A percentile compares a stretch with the other conserved stretches of the same genome.
Conservation (phyloP, 1,139 yeast genomes). For the Pichia sp. region DNA sequence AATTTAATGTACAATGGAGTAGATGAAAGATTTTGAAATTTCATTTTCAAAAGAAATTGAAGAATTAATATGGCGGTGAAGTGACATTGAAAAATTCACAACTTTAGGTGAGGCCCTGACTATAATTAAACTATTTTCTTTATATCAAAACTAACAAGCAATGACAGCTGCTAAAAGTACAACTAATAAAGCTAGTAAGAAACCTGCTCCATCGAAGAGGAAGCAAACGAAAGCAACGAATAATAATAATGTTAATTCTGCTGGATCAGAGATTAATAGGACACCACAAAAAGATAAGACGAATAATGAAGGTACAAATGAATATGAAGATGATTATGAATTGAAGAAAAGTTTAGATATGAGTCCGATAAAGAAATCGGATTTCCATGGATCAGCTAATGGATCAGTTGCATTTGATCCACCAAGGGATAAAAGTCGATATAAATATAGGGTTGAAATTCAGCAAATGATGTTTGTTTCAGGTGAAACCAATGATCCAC, state of each 20-base stretch:
- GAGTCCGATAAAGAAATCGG: constrained; percentile 2
- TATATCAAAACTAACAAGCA: background rate
- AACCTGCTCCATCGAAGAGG: background rate
- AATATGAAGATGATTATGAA: background rate
- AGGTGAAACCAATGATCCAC: constrained; percentile 94
- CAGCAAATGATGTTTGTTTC: constrained; percentile 99
- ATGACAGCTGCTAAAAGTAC: background rate
- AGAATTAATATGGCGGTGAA: no score
- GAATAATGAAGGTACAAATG: background rate
- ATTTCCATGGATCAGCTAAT: background rate
- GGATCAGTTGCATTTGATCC: constrained; percentile 5
- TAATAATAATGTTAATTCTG: background rate
- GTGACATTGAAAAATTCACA: no score
- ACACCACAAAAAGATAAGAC: background rate
- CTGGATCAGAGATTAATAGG: background rate
- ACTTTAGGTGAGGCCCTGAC: no score
- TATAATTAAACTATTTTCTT: no score
- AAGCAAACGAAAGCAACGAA: background rate
- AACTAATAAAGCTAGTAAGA: background rate
- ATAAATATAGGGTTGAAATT: constrained; percentile 75
- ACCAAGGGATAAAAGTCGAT: constrained; percentile 38
- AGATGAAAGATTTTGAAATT: no score
- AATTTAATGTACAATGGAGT: no score
- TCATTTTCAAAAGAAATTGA: background rate
- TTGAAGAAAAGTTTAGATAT: constrained; percentile 1